phyloP scores from a whole-genome alignment of 2,329 filamentous ascomycete genomes.

The Penicillium sp. region DNA sequence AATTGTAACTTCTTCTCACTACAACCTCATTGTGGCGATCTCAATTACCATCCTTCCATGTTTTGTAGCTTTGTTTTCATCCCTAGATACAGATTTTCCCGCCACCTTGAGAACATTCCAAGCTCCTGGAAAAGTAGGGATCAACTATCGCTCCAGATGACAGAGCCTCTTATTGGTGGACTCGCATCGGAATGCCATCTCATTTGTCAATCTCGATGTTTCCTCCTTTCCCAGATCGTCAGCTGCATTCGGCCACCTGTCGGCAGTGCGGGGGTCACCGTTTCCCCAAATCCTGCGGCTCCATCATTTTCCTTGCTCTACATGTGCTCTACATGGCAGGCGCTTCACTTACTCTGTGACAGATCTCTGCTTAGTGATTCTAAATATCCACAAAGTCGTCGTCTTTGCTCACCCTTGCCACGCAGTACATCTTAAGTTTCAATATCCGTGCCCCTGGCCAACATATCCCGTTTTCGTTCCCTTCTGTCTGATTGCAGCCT shows the following conservation, averaged over 20 bases:
- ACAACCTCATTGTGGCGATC: background rate
- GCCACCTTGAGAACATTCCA: constrained; percentile 13
- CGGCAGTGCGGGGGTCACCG: background rate
- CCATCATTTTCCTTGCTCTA: background rate
- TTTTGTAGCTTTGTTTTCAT: constrained; percentile 12
- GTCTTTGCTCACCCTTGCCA: background rate
- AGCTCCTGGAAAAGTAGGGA: constrained; percentile 3
- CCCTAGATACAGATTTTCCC: constrained; percentile 18
- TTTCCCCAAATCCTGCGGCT: background rate
- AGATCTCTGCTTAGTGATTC: background rate
- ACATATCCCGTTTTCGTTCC: background rate
- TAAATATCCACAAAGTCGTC: background rate
- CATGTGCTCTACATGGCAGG: background rate
- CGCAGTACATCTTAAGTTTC: background rate
- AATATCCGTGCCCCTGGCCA: background rate
- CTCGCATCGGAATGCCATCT: constrained; percentile 3
- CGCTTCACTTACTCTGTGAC: background rate
- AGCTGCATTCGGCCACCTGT: constrained; percentile 4
- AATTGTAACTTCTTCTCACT: background rate
- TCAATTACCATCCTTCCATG: background rate
- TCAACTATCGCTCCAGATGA: constrained; percentile 2
- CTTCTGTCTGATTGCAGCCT: background rate
- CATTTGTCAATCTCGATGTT: constrained; percentile 3
- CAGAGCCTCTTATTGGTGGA: constrained; percentile 8
- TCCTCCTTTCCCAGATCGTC: background rate